phyloP scores from a whole-genome alignment of 129 eudicot species.

The Glebionis coronaria region DNA sequence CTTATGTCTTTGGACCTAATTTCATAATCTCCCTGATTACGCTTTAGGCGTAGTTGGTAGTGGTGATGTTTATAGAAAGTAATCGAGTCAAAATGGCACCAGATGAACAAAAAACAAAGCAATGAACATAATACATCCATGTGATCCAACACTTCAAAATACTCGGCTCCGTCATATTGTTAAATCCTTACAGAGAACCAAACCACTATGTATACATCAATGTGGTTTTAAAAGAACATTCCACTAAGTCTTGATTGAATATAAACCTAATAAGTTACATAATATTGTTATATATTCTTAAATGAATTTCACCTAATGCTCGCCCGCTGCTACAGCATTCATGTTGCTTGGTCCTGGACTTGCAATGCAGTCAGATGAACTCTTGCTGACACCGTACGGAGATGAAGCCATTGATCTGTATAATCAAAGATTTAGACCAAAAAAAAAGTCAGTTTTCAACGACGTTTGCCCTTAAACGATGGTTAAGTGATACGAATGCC shows the following conservation, averaged over 20 bases:
- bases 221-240: slow-evolving; percentile 30
- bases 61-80: neutral
- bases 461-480: neutral
- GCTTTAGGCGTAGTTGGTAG: neutral
- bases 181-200: slow-evolving; percentile 8
- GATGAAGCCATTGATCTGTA: slow-evolving; percentile 54
- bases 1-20: neutral
- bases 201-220: slow-evolving; percentile 33
- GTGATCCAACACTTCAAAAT: slow-evolving; percentile 20
- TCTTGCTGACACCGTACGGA: slow-evolving; percentile 48
- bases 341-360: slow-evolving; percentile 22
- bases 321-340: slow-evolving; percentile 27
- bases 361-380: slow-evolving; percentile 16
- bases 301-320: slow-evolving; percentile 20
- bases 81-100: neutral
- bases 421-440: neutral
- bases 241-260: slow-evolving; percentile 25
- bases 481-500: neutral
- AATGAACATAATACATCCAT: slow-evolving; percentile 19
- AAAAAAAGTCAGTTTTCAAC: neutral
- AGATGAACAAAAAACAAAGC: neutral
- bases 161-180: slow-evolving; percentile 13
- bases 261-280: slow-evolving; percentile 28
- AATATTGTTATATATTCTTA: slow-evolving; percentile 26
- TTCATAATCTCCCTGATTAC: neutral